A percentile compares a stretch with the other conserved stretches of the same genome.
These are phyloP conservation scores for Neofusicoccum umdonicola DNA, from an alignment of 2,329 filamentous ascomycete genomes.

Conservation along the genomic window DNA sequence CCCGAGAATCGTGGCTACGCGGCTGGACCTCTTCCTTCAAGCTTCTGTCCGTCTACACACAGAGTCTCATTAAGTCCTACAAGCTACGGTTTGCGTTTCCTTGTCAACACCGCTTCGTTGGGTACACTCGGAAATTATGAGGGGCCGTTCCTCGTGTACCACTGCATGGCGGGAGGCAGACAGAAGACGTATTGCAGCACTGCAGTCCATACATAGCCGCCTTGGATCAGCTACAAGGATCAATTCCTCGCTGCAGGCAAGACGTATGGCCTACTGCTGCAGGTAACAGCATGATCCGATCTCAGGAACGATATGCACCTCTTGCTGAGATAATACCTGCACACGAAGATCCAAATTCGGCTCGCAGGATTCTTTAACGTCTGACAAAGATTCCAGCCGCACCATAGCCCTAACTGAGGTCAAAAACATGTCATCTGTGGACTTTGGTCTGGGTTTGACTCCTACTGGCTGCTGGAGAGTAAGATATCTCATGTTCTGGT, in stretches of 20 bases:
- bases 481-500: neutral
- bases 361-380: neutral
- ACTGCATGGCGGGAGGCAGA: neutral
- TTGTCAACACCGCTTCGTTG: neutral
- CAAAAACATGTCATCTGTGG: neutral
- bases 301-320: neutral
- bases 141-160: constrained; percentile 3
- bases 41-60: neutral
- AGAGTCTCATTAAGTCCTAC: constrained; percentile 1
- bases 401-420: neutral
- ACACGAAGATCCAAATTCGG: neutral
- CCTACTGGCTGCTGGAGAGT: neutral
- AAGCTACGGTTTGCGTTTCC: neutral
- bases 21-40: neutral
- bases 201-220: neutral
- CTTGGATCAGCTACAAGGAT: neutral
- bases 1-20: neutral
- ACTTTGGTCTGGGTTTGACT: neutral
- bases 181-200: neutral
- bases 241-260: neutral
- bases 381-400: constrained; percentile 6
- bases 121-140: neutral
- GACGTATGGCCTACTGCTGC: neutral
- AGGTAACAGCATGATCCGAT: neutral
- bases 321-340: constrained; percentile 1